Percentiles rank a stretch among this genome's conserved stretches.
Conservation (phyloP, 768 basidiomycete genomes). For the Exsudoporus frostii region DNA sequence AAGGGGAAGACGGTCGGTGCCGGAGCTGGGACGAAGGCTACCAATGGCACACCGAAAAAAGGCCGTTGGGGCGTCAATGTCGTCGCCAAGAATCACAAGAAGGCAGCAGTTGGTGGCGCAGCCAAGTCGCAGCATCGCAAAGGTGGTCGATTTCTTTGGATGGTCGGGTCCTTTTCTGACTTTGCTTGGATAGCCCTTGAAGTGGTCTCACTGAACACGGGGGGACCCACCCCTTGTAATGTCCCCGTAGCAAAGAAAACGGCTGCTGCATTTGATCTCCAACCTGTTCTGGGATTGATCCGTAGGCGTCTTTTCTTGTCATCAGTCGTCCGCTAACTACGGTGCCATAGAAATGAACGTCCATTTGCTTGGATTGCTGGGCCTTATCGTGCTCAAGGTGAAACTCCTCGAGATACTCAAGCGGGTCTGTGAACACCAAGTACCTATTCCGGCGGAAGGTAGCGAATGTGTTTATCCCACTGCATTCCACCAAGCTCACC, state of each 20-base stretch:
- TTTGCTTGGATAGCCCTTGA: conserved; percentile 3
- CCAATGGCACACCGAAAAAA: conserved; percentile 30
- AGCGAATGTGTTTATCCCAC: conserved; percentile 32
- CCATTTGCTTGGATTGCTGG: conserved; percentile 67
- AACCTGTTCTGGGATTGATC: conserved; percentile 44
- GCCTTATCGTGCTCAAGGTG: conserved; percentile 61
- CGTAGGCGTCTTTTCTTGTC: conserved; percentile 39
- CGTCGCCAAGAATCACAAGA: conserved; percentile 9
- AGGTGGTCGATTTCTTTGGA: conserved; percentile 25
- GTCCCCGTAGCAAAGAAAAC: not conserved
- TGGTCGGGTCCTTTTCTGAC: not conserved
- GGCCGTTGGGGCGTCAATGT: conserved; percentile 29
- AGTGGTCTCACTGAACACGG: conserved; percentile 19
- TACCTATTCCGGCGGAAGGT: conserved; percentile 48
- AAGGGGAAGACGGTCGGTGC: conserved; percentile 23
- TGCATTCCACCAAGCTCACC: not conserved
- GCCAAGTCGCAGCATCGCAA: conserved; percentile 45
- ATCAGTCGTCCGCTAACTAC: not conserved
- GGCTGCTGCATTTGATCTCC: conserved; percentile 22
- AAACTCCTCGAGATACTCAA: conserved; percentile 63
- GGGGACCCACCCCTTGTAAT: conserved; percentile 1
- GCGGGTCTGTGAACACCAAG: conserved; percentile 52
- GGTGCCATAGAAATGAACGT: conserved; percentile 46
- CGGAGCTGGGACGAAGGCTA: conserved; percentile 11
- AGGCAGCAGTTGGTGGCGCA: conserved; percentile 25